These are phyloP conservation scores for Chlorophyllum brunneum DNA, from an alignment of 768 basidiomycete genomes.

Conservation along the genomic window DNA sequence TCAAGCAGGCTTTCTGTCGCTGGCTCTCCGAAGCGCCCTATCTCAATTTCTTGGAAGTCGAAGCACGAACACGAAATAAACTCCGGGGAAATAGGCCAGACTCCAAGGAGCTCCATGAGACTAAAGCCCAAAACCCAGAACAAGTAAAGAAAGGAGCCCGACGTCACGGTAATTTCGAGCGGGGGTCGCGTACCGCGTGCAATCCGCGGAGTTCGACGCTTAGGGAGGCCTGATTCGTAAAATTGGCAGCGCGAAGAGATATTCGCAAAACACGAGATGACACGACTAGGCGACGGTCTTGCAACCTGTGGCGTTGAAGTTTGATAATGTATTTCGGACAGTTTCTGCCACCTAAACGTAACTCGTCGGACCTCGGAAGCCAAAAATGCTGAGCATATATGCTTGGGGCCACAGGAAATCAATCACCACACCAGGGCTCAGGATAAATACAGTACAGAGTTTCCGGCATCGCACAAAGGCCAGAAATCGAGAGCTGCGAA, in stretches of 20 bases:
- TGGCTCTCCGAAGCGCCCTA: neutral
- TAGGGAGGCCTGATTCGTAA: too few relatives aligned
- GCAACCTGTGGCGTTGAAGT: neutral
- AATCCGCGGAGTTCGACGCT: slow-evolving; percentile 12
- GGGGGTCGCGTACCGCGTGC: neutral
- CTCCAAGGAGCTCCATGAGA: slow-evolving; percentile 4
- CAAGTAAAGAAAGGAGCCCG: neutral
- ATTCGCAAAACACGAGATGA: neutral
- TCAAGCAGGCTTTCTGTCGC: slow-evolving; percentile 11
- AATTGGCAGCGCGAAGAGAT: neutral
- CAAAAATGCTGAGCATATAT: slow-evolving; percentile 7
- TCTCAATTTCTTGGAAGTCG: slow-evolving; percentile 6
- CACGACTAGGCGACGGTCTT: neutral
- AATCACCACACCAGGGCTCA: neutral
- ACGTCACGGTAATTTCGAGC: neutral
- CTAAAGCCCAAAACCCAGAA: neutral
- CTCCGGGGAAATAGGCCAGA: slow-evolving; percentile 3
- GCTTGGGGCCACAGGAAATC: neutral
- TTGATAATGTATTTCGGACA: slow-evolving; percentile 1
- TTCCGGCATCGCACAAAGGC: neutral
- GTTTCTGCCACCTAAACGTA: slow-evolving; percentile 13
- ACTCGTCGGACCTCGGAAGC: slow-evolving; percentile 8
- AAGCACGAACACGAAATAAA: slow-evolving; percentile 5
- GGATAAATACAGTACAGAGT: neutral
- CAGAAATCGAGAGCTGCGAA: neutral